Evolutionary conservation across 371 early-diverging fungal species (phyloP).

Genomic region (Haplosporangium sp.): DNA sequence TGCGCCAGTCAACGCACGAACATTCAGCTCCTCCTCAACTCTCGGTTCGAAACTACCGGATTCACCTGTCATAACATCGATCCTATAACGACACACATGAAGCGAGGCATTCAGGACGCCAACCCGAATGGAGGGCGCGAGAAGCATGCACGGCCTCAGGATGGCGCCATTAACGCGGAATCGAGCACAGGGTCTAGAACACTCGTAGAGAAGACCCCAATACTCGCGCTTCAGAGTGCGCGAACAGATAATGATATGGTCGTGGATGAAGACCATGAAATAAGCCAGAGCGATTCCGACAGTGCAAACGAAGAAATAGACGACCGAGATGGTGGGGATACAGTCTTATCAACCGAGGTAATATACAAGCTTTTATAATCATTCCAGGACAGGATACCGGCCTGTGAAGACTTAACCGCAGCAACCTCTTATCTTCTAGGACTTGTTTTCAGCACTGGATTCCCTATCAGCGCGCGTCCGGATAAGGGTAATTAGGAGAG

Average conservation of each 20-base stretch:
- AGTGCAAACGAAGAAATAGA: background rate
- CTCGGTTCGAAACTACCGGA: too few relatives aligned
- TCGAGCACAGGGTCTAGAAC: conserved; percentile 20
- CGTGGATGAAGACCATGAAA: conserved; percentile 9
- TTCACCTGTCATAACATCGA: too few relatives aligned
- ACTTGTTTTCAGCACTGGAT: conserved; percentile 6
- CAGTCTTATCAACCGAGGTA: background rate
- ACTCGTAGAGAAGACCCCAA: conserved; percentile 6
- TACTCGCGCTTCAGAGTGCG: conserved; percentile 11
- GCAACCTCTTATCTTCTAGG: conserved; percentile 1
- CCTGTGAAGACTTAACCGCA: background rate
- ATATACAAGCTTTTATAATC: background rate
- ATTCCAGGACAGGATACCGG: background rate
- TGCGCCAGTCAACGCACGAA: too few relatives aligned
- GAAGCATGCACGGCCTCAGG: conserved; percentile 17
- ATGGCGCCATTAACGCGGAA: background rate
- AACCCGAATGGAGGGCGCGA: conserved; percentile 13
- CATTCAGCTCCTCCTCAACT: too few relatives aligned
- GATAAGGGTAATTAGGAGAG: conserved; percentile 11
- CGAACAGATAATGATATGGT: background rate
- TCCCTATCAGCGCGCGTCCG: conserved; percentile 8
- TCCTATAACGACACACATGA: conserved; percentile 11
- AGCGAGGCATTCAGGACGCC: conserved; percentile 26
- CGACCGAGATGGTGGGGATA: background rate
- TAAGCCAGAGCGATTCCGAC: conserved; percentile 3